Evolutionary conservation across 202 grass and related monocot genomes (phyloP).

Genomic region (Brachypodium distachyon): DNA sequence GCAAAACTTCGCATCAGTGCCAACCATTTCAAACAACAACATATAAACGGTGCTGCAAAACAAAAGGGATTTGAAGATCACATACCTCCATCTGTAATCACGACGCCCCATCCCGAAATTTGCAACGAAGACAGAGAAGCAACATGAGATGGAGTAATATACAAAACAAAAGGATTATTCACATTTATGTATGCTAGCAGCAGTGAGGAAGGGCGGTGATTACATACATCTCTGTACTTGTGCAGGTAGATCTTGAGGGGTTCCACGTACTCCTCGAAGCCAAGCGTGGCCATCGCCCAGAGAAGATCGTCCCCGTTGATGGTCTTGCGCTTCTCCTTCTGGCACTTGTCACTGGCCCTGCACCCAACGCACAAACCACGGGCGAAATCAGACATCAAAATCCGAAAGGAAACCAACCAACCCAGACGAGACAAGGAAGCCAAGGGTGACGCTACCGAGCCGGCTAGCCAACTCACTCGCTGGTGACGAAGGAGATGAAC

Average conservation of each 20-base stretch:
- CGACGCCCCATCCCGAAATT: not conserved
- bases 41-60: not conserved
- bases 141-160: slow-evolving; percentile 10
- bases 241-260: slow-evolving; percentile 79
- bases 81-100: slow-evolving; percentile 78
- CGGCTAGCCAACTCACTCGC: slow-evolving; percentile 64
- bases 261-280: slow-evolving; percentile 85
- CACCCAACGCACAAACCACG: not conserved
- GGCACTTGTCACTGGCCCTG: slow-evolving; percentile 92
- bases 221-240: slow-evolving; percentile 85
- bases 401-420: not conserved
- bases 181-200: not conserved
- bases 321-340: slow-evolving; percentile 93
- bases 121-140: slow-evolving; percentile 11
- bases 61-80: not conserved
- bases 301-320: slow-evolving; percentile 89
- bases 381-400: not conserved
- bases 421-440: not conserved
- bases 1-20: not conserved
- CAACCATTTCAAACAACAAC: not conserved
- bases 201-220: not conserved
- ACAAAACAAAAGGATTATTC: not conserved
- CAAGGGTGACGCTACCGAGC: slow-evolving; percentile 11
- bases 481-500: slow-evolving; percentile 92
- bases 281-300: slow-evolving; percentile 77